These are phyloP conservation scores for Hypoxylon sp. DNA, from an alignment of 2,329 filamentous ascomycete genomes.

Conservation along the genomic window DNA sequence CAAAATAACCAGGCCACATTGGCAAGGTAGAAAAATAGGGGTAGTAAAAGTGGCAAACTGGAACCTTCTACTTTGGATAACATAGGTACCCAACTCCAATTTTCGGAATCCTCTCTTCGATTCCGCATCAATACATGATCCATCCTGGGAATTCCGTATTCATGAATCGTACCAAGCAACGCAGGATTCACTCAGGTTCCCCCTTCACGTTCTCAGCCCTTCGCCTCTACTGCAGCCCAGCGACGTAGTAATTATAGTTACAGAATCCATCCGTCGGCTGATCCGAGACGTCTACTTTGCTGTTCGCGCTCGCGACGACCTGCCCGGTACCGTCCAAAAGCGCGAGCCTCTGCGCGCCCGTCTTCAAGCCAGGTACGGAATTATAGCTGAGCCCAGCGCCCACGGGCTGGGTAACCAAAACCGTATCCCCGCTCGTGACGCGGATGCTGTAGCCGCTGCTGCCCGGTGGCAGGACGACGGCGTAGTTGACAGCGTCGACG, in stretches of 20 bases:
- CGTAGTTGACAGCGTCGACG: slow-evolving; percentile 49
- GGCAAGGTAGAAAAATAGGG: not conserved
- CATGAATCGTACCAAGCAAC: not conserved
- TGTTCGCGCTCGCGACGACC: slow-evolving; percentile 42
- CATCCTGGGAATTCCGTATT: not conserved
- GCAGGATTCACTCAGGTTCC: not conserved
- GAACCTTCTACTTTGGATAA: not conserved
- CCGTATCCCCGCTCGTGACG: slow-evolving; percentile 46
- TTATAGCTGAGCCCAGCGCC: slow-evolving; percentile 47
- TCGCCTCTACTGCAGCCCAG: slow-evolving; percentile 39
- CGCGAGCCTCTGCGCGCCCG: slow-evolving; percentile 50
- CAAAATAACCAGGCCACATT: not conserved
- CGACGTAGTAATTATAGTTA: slow-evolving; percentile 52
- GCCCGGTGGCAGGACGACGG: slow-evolving; percentile 45
- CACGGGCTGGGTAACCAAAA: slow-evolving; percentile 41
- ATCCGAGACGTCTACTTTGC: slow-evolving; percentile 45
- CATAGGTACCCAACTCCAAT: too few species aligned
- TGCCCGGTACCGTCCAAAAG: slow-evolving; percentile 43
- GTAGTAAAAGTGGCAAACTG: not conserved
- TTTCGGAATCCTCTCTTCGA: too few species aligned
- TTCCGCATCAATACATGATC: not conserved
- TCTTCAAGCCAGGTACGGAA: slow-evolving; percentile 42
- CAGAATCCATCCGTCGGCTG: slow-evolving; percentile 46
- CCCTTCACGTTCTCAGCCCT: not conserved
- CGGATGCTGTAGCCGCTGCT: slow-evolving; percentile 37